A percentile compares a stretch with the other conserved stretches of the same genome.
Conservation (phyloP, 2,329 filamentous ascomycete genomes). For the Ophiostoma tasmaniense region DNA sequence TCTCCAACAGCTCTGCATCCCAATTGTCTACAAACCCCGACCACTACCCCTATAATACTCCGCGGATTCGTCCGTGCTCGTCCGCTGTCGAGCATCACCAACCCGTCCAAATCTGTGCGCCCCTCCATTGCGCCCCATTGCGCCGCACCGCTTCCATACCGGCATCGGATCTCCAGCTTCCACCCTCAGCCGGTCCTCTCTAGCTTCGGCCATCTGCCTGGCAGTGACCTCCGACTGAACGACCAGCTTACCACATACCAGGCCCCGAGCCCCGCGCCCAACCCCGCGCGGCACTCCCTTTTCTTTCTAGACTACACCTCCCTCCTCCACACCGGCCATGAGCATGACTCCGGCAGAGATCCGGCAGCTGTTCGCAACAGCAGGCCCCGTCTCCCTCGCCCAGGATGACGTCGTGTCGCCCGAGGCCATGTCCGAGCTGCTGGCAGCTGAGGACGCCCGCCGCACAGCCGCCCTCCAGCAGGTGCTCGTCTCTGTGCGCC, state of each 20-base stretch:
- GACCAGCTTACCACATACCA: background rate
- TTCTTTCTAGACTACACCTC: too few relatives aligned
- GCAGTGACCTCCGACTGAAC: background rate
- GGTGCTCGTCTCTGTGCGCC: slow-evolving; percentile 33
- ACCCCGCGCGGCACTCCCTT: background rate
- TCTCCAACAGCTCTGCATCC: background rate
- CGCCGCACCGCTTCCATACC: background rate
- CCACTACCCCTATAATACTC: background rate
- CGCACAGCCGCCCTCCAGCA: slow-evolving; percentile 27
- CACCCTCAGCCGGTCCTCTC: background rate
- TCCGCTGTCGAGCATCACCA: background rate
- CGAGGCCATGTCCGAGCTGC: background rate
- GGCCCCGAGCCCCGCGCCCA: background rate
- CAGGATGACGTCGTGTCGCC: background rate
- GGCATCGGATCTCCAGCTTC: background rate
- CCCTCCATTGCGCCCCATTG: background rate
- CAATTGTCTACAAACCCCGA: background rate
- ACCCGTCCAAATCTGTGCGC: background rate
- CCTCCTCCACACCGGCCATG: too few relatives aligned
- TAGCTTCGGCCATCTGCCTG: background rate
- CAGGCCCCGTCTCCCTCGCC: background rate
- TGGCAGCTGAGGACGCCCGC: slow-evolving; percentile 18
- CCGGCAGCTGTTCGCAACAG: background rate
- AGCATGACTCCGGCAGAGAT: slow-evolving; percentile 4
- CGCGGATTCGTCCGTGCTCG: background rate